A percentile compares a stretch with the other conserved stretches of the same genome.
Evolutionary conservation across 306 rosid genomes (phyloP).

Genomic region (Chamaecrista fasciculata): DNA sequence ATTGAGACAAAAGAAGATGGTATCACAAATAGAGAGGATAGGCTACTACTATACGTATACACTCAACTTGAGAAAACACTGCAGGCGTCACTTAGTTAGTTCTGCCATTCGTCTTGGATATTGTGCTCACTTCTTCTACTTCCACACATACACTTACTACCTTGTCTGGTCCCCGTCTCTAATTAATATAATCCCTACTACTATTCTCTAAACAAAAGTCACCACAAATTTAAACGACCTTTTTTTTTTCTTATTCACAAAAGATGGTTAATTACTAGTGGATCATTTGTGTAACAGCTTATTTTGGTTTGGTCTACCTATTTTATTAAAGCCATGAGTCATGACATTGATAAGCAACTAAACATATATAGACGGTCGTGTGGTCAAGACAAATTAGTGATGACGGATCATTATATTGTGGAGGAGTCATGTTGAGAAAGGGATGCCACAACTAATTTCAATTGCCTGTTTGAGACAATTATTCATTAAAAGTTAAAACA

Average conservation of each 20-base stretch:
- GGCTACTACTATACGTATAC: constrained; percentile 6
- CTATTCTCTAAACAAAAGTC: too few species aligned
- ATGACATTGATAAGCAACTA: not conserved
- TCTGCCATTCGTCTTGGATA: constrained; percentile 40
- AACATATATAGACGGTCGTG: not conserved
- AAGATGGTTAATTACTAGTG: too few species aligned
- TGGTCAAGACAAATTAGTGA: not conserved
- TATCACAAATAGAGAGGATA: not conserved
- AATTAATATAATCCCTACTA: constrained; percentile 30
- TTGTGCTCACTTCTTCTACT: constrained; percentile 29
- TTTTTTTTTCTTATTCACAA: too few species aligned
- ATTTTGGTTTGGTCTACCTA: too few species aligned
- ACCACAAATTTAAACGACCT: too few species aligned
- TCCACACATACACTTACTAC: constrained; percentile 13
- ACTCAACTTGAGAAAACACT: not conserved
- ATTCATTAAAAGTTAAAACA: too few species aligned
- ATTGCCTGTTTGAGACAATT: not conserved
- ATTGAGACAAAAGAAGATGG: constrained; percentile 26
- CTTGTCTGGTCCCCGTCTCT: constrained; percentile 2
- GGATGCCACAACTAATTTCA: not conserved
- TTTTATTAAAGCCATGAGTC: too few species aligned
- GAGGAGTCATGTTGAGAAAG: not conserved
- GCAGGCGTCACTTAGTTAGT: constrained; percentile 31
- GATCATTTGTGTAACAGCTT: too few species aligned
- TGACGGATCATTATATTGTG: not conserved